Base-by-base conservation (phyloP, 345 rosid species). In the Dovyalis caffra region DNA sequence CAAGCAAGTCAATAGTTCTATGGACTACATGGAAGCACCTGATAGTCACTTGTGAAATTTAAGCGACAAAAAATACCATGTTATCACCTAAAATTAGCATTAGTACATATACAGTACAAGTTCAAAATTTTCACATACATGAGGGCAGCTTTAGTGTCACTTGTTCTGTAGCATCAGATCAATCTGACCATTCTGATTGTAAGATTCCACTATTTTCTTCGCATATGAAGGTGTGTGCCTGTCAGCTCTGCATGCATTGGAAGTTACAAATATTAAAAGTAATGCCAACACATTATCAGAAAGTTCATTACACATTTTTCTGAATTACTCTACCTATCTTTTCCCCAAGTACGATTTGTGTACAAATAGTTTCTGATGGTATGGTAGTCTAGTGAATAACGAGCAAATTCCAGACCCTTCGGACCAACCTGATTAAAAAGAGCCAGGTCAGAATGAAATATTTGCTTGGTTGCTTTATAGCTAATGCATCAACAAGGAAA, bases 361-460 rank as follows among this genome's bases (percentile, higher is more conserved):
- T 95, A 76, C 85, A 95, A 77, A 77, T 87, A 92, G 86, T 95
- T 95, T 84, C 99, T 86, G 79, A 95, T 92, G 5, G 99, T 95
- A 84, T 92, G 99, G 85, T 95, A 95, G 80, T 95, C 97, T 11
- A 92, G 91, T 28, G 95, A 95, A 85, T 92, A 95, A 57, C 97
- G 92, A 18, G 99, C 99, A 79, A 92, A 95, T 85, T 95, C 99
- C 74, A 95, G 83, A 73, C 99, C 99, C 81, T 91, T 95, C 1
- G 99, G 99, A 28, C 97, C 94, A 84, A 95, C 83, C 99, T 92
- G 86, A 73, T 82, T 57, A 70, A 57, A 73, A 45, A 16, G n/a
- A 43, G 28, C 10, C 18, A 61, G 37, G 47, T 72, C 26, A 84
- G 66, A 70, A 67, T 66, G 33, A 37, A 26, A 18, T 8, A 25